These are phyloP conservation scores for Aphanomyces euteiches DNA, from an alignment of 352 stramenopile species.

Conservation along the genomic window DNA sequence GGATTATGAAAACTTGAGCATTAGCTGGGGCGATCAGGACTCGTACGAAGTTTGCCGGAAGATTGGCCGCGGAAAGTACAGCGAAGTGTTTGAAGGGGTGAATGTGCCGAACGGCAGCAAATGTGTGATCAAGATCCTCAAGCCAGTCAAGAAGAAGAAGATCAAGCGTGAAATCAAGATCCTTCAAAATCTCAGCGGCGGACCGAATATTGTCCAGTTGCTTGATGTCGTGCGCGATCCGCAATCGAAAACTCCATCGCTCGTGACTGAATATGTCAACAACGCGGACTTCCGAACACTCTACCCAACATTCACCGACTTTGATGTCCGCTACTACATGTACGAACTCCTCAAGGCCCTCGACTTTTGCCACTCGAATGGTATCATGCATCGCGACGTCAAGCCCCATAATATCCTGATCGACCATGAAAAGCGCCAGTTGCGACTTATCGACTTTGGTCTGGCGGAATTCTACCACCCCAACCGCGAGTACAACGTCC, in stretches of 20 bases:
- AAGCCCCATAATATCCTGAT: conserved; percentile 99
- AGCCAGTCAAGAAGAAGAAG: conserved; percentile 99
- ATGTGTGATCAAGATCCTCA: conserved; percentile 99
- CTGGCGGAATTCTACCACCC: conserved; percentile 99
- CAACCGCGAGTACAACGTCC: conserved; percentile 98
- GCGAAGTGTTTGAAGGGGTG: conserved; percentile 97
- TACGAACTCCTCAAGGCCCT: conserved; percentile 94
- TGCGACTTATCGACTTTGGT: conserved; percentile 99
- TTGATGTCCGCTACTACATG: conserved; percentile 99
- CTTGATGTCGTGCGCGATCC: conserved; percentile 98
- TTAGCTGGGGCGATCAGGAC: conserved; percentile 97
- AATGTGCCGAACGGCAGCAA: conserved; percentile 96
- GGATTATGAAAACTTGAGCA: conserved; percentile 99
- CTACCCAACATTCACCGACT: conserved; percentile 98
- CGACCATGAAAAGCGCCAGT: conserved; percentile 97
- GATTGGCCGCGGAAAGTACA: conserved; percentile 99
- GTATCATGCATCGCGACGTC: conserved; percentile 99
- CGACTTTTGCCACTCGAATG: conserved; percentile 99
- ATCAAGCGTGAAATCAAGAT: conserved; percentile 99
- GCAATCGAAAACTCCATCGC: conserved; percentile 97
- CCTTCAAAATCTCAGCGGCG: conserved; percentile 98
- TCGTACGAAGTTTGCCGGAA: conserved; percentile 99
- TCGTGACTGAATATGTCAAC: conserved; percentile 99
- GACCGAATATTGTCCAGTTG: conserved; percentile 98
- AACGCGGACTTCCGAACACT: conserved; percentile 99